Percentiles rank a stretch among this genome's conserved stretches.
Evolutionary conservation across 2,329 filamentous ascomycete genomes (phyloP).

Genomic region (Cladosporium sp.): DNA sequence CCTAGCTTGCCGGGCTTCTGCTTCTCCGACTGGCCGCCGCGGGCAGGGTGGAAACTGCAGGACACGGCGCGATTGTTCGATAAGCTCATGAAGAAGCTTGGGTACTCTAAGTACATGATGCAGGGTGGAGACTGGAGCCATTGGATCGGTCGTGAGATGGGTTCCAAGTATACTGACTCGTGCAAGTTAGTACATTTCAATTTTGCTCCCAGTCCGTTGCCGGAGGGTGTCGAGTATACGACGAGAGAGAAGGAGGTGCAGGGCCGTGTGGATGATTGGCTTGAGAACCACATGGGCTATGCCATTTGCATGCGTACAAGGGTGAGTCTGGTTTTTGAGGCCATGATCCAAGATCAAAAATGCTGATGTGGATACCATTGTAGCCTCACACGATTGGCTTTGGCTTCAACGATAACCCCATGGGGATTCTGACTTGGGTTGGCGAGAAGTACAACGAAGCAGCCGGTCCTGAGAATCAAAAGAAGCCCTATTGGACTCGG

Average conservation of each 20-base stretch:
- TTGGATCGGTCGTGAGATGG: constrained; percentile 38
- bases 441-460: constrained; percentile 43
- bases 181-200: constrained; percentile 41
- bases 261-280: constrained; percentile 33
- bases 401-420: constrained; percentile 40
- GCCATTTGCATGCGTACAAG: constrained; percentile 40
- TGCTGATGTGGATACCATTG: neutral
- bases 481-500: constrained; percentile 29
- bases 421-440: constrained; percentile 43
- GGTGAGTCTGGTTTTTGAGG: neutral
- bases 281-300: constrained; percentile 39
- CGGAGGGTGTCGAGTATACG: constrained; percentile 29
- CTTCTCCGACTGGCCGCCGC: constrained; percentile 38
- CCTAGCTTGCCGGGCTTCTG: constrained; percentile 55
- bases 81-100: constrained; percentile 37
- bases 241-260: constrained; percentile 32
- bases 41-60: constrained; percentile 32
- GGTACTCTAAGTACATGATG: constrained; percentile 36
- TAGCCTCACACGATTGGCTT: constrained; percentile 41
- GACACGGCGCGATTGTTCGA: constrained; percentile 38
- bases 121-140: constrained; percentile 42
- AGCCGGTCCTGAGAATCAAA: constrained; percentile 33
- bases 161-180: constrained; percentile 30
- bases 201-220: constrained; percentile 37
- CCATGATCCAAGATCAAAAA: neutral